Base-by-base conservation (phyloP, 768 basidiomycete species). In the Suillus sp. region DNA sequence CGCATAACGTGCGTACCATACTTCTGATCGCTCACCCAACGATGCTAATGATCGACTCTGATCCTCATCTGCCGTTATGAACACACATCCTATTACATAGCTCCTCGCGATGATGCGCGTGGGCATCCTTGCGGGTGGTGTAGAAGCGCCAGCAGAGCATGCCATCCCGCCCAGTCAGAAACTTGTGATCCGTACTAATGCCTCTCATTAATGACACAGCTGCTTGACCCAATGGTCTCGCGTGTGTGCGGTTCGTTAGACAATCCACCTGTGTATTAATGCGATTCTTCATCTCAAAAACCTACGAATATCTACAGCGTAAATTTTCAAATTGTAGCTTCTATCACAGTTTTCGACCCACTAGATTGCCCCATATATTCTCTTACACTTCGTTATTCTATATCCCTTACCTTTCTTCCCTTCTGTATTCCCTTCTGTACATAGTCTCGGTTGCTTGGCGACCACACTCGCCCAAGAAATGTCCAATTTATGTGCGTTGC, bases 41-140 rank as follows among this genome's bases (percentile, higher is more conserved):
- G 18, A 30, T 14, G 1, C 38, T 34, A 38, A 32, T 59, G n/a
- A 42, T 62, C 60, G 56, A 35, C 42, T 45, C 4, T 20, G 37
- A 45, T 32, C 43, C 48, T 11, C 45, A 27, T 56, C 27, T 35
- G 22, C 25, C 37, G 35, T 4, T 57, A 5, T 38, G 50, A 37
- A 50, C 18, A 38, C 55, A 38, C 38, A 10, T 16, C 10, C 55
- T 4, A 25, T 38, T 25, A 56, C 67, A 58, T 55, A 82, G 85
- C 79, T 92, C 22, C 81, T 94, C 42, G 81, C 90, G 1, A 91
- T 90, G 87, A 87, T 88, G 86, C 82, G 89, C n/a, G 84, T 88
- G 66, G 89, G 87, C 64, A 80, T 87, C 60, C 78, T 91, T 51
- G 80, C 82, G 45, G 89, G 87, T 10, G 88, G 89, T 43, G 81